Base-by-base conservation (phyloP, 164 flowering plant genomes). In the Kingdonia uniflora region DNA sequence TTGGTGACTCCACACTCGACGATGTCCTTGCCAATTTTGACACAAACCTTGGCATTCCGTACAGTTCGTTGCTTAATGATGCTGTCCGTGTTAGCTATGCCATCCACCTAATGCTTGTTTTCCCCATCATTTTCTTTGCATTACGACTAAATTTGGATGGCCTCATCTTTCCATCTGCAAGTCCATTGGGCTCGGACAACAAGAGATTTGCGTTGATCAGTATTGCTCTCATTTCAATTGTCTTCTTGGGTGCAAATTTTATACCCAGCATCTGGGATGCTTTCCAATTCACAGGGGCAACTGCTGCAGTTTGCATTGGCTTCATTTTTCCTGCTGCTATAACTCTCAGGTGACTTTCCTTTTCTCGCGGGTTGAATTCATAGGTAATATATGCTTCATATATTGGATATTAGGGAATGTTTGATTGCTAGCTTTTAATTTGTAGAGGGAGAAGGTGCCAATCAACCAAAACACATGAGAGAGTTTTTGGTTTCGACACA, bases 201-300 rank as follows among this genome's bases (percentile, higher is more conserved):
- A 17, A 50, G 58, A 80, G 98, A 60, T 91, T 91, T 73, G 74
- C 79, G 6, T 64, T 68, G 55, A 55, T 84, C 57, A 83, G 68
- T 17, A 51, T 55, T 44, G 81, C 73, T 15, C 87, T 91, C 60
- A 74, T 91, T 14, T 23, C 49, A 38, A 16, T 82, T 7, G 76
- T 85, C 49, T 85, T 81, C 72, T 17, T 84, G 61, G 98, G 96
- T 24, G 98, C 98, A 57, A 87, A 85, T 60, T 85, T 83, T 64
- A 84, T 87, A 21, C 97, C 97, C 20, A 91, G 96, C 80, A 87
- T 91, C 26, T 91, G 97, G 97, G 97, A 83, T 68, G 97, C 95
- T 60, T 91, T 91, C 70, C 97, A 87, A 58, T 91, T 91, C 65
- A 87, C 95, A 16, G 97, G 96, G 21, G 96, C 97, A 17, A 91